These are phyloP conservation scores for Casaregolazyma suthepensis DNA, from an alignment of 1,139 yeast species.

Conservation along the genomic window DNA sequence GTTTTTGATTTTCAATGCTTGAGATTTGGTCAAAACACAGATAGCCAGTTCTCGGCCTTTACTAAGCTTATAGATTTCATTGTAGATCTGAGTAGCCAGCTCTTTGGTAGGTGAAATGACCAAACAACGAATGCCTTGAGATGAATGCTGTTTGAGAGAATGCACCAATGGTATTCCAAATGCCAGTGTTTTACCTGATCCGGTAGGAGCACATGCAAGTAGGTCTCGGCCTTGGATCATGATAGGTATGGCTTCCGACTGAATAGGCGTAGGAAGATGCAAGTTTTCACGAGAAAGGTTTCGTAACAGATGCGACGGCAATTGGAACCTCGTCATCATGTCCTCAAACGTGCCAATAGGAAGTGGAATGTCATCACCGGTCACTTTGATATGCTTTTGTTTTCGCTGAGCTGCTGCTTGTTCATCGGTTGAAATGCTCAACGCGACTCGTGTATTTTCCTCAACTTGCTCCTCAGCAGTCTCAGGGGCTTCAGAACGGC, in stretches of 20 bases:
- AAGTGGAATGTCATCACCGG: conserved; percentile 74
- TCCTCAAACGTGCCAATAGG: conserved; percentile 90
- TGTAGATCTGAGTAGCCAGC: conserved; percentile 77
- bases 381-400: conserved; percentile 53
- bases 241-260: conserved; percentile 76
- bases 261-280: conserved; percentile 85
- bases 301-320: conserved; percentile 55
- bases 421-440: conserved; percentile 45
- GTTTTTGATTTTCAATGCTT: conserved; percentile 58
- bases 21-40: conserved; percentile 67
- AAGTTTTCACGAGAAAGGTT: conserved; percentile 68
- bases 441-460: conserved; percentile 33
- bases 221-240: conserved; percentile 61
- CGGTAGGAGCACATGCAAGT: conserved; percentile 90
- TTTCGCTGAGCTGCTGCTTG: conserved; percentile 57
- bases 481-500: background rate
- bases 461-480: conserved; percentile 20
- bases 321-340: conserved; percentile 56
- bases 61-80: conserved; percentile 56
- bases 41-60: conserved; percentile 48
- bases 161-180: conserved; percentile 80
- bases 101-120: conserved; percentile 91
- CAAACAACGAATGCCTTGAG: conserved; percentile 58
- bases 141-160: conserved; percentile 26
- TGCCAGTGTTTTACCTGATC: conserved; percentile 89